phyloP scores from a whole-genome alignment of 106 monocot species.

The Allium fistulosum region DNA sequence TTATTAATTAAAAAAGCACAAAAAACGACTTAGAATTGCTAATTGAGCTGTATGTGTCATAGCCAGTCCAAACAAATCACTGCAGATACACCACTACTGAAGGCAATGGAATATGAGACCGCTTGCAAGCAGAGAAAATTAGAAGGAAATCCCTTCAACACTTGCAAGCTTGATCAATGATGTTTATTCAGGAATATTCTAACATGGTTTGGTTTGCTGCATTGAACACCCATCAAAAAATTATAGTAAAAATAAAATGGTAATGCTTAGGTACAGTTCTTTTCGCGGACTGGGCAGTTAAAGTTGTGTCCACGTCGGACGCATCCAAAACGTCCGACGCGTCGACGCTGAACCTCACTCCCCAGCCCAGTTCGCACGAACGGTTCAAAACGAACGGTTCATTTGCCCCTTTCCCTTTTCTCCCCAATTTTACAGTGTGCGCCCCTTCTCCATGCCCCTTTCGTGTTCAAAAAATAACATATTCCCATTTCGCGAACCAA shows the following conservation, averaged over 20 bases:
- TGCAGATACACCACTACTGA: conserved; percentile 14
- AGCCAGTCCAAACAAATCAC: conserved; percentile 35
- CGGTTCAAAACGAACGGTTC: too few species aligned
- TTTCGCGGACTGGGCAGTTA: too few species aligned
- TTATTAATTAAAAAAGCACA: neutral
- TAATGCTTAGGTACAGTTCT: too few species aligned
- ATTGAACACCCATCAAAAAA: neutral
- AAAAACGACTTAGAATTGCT: neutral
- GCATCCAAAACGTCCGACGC: too few species aligned
- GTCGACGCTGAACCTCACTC: too few species aligned
- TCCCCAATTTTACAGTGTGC: too few species aligned
- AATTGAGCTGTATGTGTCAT: conserved; percentile 21
- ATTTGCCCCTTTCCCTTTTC: too few species aligned
- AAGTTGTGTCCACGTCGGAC: too few species aligned
- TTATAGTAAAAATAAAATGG: neutral
- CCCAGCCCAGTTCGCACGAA: too few species aligned
- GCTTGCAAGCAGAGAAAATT: neutral
- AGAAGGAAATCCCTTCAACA: conserved; percentile 9
- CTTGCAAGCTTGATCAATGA: conserved; percentile 1
- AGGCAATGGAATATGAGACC: conserved; percentile 52
- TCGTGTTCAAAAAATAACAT: too few species aligned
- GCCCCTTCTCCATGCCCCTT: too few species aligned
- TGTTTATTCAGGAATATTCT: conserved; percentile 1
- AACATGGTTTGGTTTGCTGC: neutral
- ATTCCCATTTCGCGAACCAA: too few species aligned